A percentile compares a stretch with the other conserved stretches of the same genome.
phyloP scores from a whole-genome alignment of 306 rosid species.

The Trifolium repens region DNA sequence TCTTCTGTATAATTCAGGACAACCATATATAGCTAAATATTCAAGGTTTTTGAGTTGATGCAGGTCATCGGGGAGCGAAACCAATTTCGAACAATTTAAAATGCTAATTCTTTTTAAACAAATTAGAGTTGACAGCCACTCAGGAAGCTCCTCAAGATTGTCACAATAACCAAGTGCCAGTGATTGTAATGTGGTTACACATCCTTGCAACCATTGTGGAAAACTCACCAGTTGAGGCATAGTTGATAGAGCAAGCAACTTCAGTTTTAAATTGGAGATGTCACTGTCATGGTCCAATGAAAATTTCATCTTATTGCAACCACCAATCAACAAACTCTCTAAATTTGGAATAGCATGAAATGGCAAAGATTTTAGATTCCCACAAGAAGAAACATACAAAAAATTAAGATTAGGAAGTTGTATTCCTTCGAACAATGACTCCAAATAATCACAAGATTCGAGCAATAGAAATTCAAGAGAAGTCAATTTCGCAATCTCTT shows the following conservation, averaged over 20 bases:
- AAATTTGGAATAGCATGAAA: not conserved
- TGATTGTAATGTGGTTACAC: not conserved
- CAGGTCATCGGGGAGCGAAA: no score
- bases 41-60: no score
- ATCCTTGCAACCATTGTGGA: slow-evolving; percentile 23
- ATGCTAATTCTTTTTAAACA: no score
- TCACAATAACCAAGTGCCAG: no score
- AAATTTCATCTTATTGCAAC: not conserved
- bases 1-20: no score
- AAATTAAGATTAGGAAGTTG: not conserved
- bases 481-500: slow-evolving; percentile 25
- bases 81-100: no score
- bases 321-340: not conserved
- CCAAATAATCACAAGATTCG: no score
- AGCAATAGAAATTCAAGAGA: slow-evolving; percentile 24
- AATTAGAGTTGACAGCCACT: no score
- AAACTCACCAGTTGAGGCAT: not conserved
- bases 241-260: accelerated
- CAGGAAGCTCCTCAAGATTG: no score
- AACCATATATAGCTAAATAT: no score
- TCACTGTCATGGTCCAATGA: not conserved
- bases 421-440: not conserved
- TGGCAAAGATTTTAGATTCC: not conserved
- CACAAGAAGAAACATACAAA: not conserved
- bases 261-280: not conserved